Conservation (phyloP, 2,329 filamentous ascomycete genomes). For the Cercospora brassicicola region DNA sequence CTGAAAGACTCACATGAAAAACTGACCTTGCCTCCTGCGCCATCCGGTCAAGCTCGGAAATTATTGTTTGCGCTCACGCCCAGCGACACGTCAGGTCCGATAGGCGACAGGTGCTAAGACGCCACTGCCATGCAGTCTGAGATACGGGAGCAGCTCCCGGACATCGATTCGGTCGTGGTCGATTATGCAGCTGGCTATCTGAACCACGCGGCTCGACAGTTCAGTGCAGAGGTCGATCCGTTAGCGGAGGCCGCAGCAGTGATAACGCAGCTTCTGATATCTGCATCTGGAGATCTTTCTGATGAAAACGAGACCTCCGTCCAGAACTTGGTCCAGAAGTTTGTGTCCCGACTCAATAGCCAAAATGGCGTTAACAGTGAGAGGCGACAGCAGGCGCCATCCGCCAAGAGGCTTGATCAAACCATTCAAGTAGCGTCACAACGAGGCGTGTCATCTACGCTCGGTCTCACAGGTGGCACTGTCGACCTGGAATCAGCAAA, state of each 20-base stretch:
- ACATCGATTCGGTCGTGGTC: slow-evolving; percentile 42
- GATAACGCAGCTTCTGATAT: slow-evolving; percentile 85
- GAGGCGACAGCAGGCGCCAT: slow-evolving; percentile 68
- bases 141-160: slow-evolving; percentile 40
- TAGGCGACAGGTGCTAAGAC: slow-evolving; percentile 12
- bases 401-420: slow-evolving; percentile 84
- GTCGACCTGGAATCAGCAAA: slow-evolving; percentile 95
- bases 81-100: slow-evolving; percentile 17
- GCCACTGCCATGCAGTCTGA: slow-evolving; percentile 39
- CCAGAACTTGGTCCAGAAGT: slow-evolving; percentile 81
- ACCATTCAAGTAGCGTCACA: slow-evolving; percentile 92
- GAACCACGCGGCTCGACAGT: slow-evolving; percentile 84
- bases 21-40: slow-evolving; percentile 2
- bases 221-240: slow-evolving; percentile 74
- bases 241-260: slow-evolving; percentile 79
- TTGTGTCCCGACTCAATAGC: slow-evolving; percentile 77
- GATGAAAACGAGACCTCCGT: slow-evolving; percentile 73
- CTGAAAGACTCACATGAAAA: background rate
- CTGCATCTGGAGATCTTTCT: slow-evolving; percentile 83
- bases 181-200: slow-evolving; percentile 72
- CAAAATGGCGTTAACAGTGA: slow-evolving; percentile 68
- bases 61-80: slow-evolving; percentile 1
- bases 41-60: slow-evolving; percentile 18
- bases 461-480: slow-evolving; percentile 78
- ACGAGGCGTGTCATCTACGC: slow-evolving; percentile 91